A percentile compares a stretch with the other conserved stretches of the same genome.
phyloP scores from a whole-genome alignment of 768 basidiomycete genomes.

The Rhodosporidiobolus sp. region DNA sequence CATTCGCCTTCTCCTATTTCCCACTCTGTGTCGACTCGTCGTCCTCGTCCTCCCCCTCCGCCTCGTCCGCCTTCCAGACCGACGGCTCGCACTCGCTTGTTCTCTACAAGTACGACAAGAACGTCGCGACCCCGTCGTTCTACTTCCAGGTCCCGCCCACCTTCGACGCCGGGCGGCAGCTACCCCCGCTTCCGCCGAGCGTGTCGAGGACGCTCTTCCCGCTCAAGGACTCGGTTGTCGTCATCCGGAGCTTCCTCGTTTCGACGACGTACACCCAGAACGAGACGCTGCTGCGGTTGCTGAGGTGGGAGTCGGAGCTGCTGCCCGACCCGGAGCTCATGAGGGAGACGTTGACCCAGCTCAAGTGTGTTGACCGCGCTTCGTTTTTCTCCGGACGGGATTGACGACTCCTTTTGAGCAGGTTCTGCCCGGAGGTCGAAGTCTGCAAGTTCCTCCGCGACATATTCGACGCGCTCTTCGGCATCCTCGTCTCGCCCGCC shows the following conservation, averaged over 20 bases:
- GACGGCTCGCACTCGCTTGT: conserved; percentile 84
- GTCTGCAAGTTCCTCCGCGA: conserved; percentile 53
- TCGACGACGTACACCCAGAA: conserved; percentile 93
- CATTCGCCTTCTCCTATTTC: conserved; percentile 89
- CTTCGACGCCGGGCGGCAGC: conserved; percentile 52
- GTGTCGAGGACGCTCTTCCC: conserved; percentile 65
- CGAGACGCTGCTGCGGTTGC: conserved; percentile 69
- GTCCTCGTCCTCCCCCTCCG: too few species aligned
- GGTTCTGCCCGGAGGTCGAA: conserved; percentile 69
- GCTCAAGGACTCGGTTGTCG: conserved; percentile 66
- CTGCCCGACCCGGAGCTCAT: conserved; percentile 61
- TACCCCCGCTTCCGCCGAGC: conserved; percentile 54
- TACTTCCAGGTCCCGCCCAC: conserved; percentile 72
- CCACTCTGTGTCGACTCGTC: conserved; percentile 77
- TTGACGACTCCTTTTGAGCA: background rate
- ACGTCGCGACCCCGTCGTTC: conserved; percentile 55
- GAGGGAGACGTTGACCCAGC: conserved; percentile 69
- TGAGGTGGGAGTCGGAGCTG: conserved; percentile 71
- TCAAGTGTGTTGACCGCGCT: conserved; percentile 66
- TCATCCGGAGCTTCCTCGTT: conserved; percentile 82
- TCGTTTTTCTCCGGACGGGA: background rate
- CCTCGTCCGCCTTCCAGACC: conserved; percentile 72
- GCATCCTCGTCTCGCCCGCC: conserved; percentile 69
- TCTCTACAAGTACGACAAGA: conserved; percentile 71
- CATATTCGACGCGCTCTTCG: conserved; percentile 90